phyloP scores from a whole-genome alignment of 1,284 basidiomycete genomes.

The Ceratobasidium sp. region DNA sequence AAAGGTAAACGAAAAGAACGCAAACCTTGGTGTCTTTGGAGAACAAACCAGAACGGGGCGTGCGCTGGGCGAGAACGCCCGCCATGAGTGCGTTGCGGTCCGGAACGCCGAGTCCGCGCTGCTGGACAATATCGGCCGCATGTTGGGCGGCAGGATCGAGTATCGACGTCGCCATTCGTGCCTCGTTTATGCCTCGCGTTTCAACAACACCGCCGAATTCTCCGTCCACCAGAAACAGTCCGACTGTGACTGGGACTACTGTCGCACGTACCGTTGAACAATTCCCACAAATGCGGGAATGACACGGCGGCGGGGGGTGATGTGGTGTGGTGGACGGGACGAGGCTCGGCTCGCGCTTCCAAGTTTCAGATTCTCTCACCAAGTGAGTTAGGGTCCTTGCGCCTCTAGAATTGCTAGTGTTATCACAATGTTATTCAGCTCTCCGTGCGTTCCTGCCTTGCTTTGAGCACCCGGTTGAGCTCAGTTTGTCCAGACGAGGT shows the following conservation, averaged over 20 bases:
- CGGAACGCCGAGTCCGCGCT: conserved; percentile 25
- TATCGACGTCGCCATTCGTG: conserved; percentile 25
- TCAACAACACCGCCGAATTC: neutral
- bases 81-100: conserved; percentile 35
- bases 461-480: neutral
- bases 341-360: conserved; percentile 12
- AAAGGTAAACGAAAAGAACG: neutral
- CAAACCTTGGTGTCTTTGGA: conserved; percentile 32
- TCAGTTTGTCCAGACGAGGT: neutral
- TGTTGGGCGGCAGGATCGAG: conserved; percentile 35
- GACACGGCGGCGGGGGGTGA: neutral
- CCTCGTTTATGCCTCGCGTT: conserved; percentile 14
- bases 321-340: conserved; percentile 3
- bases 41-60: conserved; percentile 12
- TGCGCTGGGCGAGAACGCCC: conserved; percentile 29
- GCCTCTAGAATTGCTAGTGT: neutral
- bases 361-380: conserved; percentile 15
- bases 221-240: neutral
- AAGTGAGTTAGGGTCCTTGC: neutral
- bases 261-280: neutral
- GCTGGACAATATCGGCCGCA: conserved; percentile 25
- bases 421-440: too few species aligned
- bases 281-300: too few species aligned
- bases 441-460: conserved; percentile 2
- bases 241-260: neutral